Percentiles rank a stretch among this genome's conserved stretches.
phyloP scores from a whole-genome alignment of 768 basidiomycete species.

The Russula foetens region DNA sequence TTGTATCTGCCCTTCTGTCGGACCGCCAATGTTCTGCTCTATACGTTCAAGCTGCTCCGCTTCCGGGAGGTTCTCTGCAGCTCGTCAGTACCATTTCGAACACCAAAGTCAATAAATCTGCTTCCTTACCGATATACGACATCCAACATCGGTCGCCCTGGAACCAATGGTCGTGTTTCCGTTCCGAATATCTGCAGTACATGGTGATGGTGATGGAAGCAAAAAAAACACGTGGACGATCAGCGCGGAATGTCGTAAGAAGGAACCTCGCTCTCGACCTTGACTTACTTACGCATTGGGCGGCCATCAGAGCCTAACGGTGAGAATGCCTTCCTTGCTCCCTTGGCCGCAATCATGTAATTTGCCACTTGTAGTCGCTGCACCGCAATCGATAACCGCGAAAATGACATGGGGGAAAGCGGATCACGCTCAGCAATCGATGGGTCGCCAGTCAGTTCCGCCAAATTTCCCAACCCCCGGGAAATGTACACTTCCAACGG shows the following conservation, averaged over 20 bases:
- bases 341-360: conserved; percentile 8
- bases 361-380: conserved; percentile 13
- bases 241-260: background rate
- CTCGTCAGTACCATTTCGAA: background rate
- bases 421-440: conserved; percentile 12
- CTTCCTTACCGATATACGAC: conserved; percentile 12
- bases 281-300: conserved; percentile 18
- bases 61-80: conserved; percentile 11
- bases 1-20: conserved; percentile 11
- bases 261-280: background rate
- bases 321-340: background rate
- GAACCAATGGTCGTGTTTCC: conserved; percentile 18
- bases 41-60: background rate
- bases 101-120: background rate
- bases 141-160: conserved; percentile 17
- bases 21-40: conserved; percentile 10
- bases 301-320: conserved; percentile 14
- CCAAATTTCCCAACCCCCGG: conserved; percentile 1
- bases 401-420: conserved; percentile 16
- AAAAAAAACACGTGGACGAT: background rate
- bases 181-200: conserved; percentile 12
- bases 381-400: conserved; percentile 9
- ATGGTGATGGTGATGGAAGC: background rate
- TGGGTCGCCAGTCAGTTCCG: conserved; percentile 2
- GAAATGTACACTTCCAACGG: conserved; percentile 4